Base-by-base conservation (phyloP, 208 protist genomes). In the Trypanosoma brucei region DNA sequence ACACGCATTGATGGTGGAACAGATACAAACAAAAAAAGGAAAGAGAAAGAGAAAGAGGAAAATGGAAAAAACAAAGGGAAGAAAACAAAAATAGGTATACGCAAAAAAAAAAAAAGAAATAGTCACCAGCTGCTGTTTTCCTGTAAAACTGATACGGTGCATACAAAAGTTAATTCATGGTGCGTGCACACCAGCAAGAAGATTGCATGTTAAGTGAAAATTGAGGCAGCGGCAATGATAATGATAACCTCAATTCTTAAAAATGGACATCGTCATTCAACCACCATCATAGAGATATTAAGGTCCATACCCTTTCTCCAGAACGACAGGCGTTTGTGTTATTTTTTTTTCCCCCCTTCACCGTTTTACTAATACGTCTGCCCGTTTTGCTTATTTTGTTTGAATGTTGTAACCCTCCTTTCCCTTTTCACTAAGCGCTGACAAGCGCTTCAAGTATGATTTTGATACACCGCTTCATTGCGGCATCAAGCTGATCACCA, bases 371-470 rank as follows among this genome's bases (percentile, higher is more conserved):
- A 22, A 22, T 22, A 22, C 22, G 22, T 22, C 22, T 22, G 22
- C 22, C 22, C 22, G 22, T 22, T 22, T 22, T 22, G 22, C 22
- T 22, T 22, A 22, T 22, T 22, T 22, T 22, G 22, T 22, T 22
- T 22, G 22, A 22, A 22, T 22, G 22, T 22, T 22, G 0, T 22
- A 22, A 22, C 22, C 22, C 22, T 22, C 22, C 22, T 22, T 22
- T 22, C 22, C 22, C 22, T 22, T 22, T 22, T 22, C 22, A 62
- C 44, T 5, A 8, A 4, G 75, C 22, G 11, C 72, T 55, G 5
- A 75, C 77, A 59, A 88, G 53, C 2, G 83, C 70, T 34, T 88
- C 79, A 8, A 89, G 75, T 36, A 79, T 79, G 14, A 89, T 61
- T 2, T 58, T 69, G 54, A 86, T 81, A 38, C 70, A 76, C 42